Evolutionary conservation across 805 yeast species (phyloP).

Genomic region (Hermanozyma aechmeae): DNA sequence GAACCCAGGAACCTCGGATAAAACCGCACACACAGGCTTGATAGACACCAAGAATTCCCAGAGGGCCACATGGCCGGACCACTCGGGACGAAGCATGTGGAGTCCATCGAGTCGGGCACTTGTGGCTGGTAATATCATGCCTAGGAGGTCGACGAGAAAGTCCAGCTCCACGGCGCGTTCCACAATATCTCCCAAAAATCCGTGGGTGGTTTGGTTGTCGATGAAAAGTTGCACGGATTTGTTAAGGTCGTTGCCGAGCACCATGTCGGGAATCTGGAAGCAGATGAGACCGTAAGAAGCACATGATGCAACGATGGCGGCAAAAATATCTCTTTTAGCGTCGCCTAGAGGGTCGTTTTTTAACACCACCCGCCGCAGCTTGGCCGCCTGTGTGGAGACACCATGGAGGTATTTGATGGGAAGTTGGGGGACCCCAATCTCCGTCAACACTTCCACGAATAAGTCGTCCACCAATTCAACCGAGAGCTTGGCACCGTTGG

Average conservation of each 20-base stretch:
- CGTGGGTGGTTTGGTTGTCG: constrained; percentile 5
- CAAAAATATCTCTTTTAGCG: constrained; percentile 30
- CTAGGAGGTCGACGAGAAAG: constrained; percentile 48
- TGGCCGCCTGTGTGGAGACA: constrained; percentile 34
- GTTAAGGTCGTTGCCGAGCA: constrained; percentile 30
- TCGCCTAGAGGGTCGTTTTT: constrained; percentile 29
- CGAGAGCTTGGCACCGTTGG: constrained; percentile 11
- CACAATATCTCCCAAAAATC: constrained; percentile 47
- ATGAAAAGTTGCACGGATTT: constrained; percentile 17
- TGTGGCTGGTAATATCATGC: constrained; percentile 39
- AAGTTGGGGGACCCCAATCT: constrained; percentile 36
- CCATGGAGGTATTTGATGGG: constrained; percentile 41
- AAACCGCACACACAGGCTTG: constrained; percentile 51
- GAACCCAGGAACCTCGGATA: constrained; percentile 51
- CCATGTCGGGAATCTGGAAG: constrained; percentile 63
- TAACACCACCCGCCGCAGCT: constrained; percentile 33
- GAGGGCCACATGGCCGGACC: constrained; percentile 43
- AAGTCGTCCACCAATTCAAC: constrained; percentile 37
- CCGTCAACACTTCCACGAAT: constrained; percentile 48
- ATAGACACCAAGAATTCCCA: constrained; percentile 49
- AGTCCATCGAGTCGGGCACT: constrained; percentile 25
- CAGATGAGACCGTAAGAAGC: constrained; percentile 60
- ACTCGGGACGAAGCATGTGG: constrained; percentile 42
- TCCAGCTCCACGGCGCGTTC: constrained; percentile 60
- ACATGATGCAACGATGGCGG: constrained; percentile 39